phyloP scores from a whole-genome alignment of 768 basidiomycete genomes.

The Kwoniella europaea region DNA sequence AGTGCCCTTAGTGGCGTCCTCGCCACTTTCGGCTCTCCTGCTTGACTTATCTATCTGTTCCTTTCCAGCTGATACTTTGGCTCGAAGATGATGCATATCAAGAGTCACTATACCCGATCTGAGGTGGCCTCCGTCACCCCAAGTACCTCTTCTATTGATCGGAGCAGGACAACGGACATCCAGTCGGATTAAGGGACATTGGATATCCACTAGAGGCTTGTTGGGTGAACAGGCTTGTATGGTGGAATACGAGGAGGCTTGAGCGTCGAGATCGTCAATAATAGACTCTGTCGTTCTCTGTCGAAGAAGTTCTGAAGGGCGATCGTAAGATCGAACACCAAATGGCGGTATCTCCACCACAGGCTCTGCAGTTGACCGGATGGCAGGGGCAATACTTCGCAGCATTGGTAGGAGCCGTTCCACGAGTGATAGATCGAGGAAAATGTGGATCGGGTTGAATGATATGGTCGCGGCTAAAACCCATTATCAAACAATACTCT shows the following conservation, averaged over 20 bases:
- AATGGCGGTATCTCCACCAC: not conserved
- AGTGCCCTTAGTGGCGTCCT: conserved; percentile 6
- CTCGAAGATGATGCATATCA: conserved; percentile 39
- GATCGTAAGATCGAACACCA: not conserved
- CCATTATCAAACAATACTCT: conserved; percentile 1
- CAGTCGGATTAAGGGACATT: conserved; percentile 67
- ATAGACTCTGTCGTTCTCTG: conserved; percentile 58
- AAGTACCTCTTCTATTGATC: conserved; percentile 62
- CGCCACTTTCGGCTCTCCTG: not conserved
- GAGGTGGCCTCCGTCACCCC: conserved; percentile 65
- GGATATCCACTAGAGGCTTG: conserved; percentile 56
- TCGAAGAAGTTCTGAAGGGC: not conserved
- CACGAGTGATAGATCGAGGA: conserved; percentile 67
- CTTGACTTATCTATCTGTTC: not conserved
- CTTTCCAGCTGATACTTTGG: not conserved
- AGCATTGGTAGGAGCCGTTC: conserved; percentile 62
- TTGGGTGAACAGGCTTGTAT: conserved; percentile 6
- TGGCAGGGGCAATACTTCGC: conserved; percentile 32
- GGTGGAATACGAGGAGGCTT: conserved; percentile 43
- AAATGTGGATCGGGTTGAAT: conserved; percentile 70
- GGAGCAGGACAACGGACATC: conserved; percentile 74
- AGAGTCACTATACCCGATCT: conserved; percentile 52
- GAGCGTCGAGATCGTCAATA: conserved; percentile 68
- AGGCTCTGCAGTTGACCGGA: conserved; percentile 7
- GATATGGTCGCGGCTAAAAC: conserved; percentile 32